These are phyloP conservation scores for Fusarium dimerum DNA, from an alignment of 2,329 filamentous ascomycete species.

Conservation along the genomic window DNA sequence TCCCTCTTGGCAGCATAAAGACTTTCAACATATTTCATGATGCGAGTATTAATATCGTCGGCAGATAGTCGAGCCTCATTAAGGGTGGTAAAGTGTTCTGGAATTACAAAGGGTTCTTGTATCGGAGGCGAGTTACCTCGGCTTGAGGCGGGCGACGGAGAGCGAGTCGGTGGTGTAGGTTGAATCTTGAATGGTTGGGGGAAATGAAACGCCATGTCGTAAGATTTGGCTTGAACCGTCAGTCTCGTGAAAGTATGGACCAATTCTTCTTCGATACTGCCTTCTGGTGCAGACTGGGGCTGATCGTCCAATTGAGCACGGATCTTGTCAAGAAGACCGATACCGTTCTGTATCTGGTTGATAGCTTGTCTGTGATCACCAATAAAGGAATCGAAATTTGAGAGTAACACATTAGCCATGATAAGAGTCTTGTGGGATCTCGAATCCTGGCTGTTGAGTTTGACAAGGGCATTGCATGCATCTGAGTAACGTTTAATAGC, in stretches of 20 bases:
- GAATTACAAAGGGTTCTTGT: slow-evolving; percentile 21
- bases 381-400: slow-evolving; percentile 69
- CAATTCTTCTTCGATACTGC: slow-evolving; percentile 58
- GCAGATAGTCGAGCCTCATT: slow-evolving; percentile 58
- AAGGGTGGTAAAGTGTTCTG: slow-evolving; percentile 47
- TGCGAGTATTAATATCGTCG: slow-evolving; percentile 56
- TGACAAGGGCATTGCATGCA: slow-evolving; percentile 53
- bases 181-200: slow-evolving; percentile 62
- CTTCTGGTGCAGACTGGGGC: slow-evolving; percentile 35
- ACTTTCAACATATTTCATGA: slow-evolving; percentile 60
- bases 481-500: slow-evolving; percentile 61
- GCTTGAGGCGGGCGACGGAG: slow-evolving; percentile 42
- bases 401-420: slow-evolving; percentile 66
- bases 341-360: slow-evolving; percentile 59
- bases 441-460: slow-evolving; percentile 44
- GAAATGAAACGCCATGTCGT: slow-evolving; percentile 69
- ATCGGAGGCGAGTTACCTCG: slow-evolving; percentile 44
- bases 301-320: slow-evolving; percentile 44
- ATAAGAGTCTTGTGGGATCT: slow-evolving; percentile 54
- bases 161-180: slow-evolving; percentile 33
- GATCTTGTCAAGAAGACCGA: slow-evolving; percentile 55
- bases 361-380: slow-evolving; percentile 65
- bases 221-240: slow-evolving; percentile 66
- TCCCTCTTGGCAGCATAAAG: slow-evolving; percentile 50
- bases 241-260: slow-evolving; percentile 64